Base-by-base conservation (phyloP, 1,284 basidiomycete species). In the Ceratobasidium sp. region DNA sequence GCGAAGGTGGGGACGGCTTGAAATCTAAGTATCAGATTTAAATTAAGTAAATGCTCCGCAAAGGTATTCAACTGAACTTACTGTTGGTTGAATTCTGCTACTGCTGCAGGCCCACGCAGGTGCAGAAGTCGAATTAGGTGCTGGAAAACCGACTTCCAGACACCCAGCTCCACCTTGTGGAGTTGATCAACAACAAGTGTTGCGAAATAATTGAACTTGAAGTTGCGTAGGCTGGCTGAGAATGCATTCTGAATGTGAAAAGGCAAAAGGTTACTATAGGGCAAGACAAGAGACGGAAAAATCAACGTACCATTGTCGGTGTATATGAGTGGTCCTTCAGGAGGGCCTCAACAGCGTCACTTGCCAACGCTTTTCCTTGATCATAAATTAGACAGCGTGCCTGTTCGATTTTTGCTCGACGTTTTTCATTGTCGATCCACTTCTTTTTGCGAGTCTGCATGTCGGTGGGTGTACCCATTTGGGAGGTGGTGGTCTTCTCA, bases 81-180 rank as follows among this genome's bases (percentile, higher is more conserved):
- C 74, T 79, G 38, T 60, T n/a, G 30, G 75, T 81, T 74, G 10
- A 80, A 54, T 38, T 77, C 59, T 5, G 18, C 52, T 0, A 80
- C 68, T 7, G 44, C 23, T 4, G 54, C 65, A 20, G 30, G 35
- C 14, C 71, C 79, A 10, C 65, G 10, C n/a, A 80, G 57, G 68
- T 82, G 54, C 7, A 83, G 78, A 4, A 84, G 80, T 0, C 82
- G 81, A 35, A 84, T 68, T 2, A 84, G 66, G 70, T 84, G 82
- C 2, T 79, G 80, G 52, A 84, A 79, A 16, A 83, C 18, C 16
- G 80, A 59, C 75, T 83, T 83, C 82, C 82, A 84, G 4, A 77
- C 77, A 1, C 78, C 80, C 4, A 80, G 69, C 62, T 81, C 80
- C 46, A 80, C 60, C 59, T 81, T 79, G 54, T 78, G 75, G 46